Percentiles rank a stretch among this genome's conserved stretches.
Conservation (phyloP, 768 basidiomycete genomes). For the Mrakia gelida region DNA sequence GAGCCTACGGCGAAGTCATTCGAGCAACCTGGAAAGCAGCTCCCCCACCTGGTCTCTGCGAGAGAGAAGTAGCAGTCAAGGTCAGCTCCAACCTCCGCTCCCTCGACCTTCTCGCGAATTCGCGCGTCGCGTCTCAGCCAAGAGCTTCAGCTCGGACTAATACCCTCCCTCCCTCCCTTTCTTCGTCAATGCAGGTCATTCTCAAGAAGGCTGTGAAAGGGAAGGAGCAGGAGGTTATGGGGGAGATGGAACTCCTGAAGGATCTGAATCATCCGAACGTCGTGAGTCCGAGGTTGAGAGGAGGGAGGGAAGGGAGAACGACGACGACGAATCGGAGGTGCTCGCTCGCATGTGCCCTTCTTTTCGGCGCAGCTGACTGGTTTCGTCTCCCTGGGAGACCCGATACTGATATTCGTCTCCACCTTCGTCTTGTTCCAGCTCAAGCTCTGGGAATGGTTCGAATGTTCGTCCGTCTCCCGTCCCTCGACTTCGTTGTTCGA, state of each 20-base stretch:
- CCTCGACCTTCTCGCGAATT: too few species aligned
- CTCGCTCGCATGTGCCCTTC: too few species aligned
- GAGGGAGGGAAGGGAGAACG: background rate
- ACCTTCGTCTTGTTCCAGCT: constrained; percentile 52
- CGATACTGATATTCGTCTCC: background rate
- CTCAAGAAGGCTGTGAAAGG: constrained; percentile 90
- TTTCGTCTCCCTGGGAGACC: background rate
- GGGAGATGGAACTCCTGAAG: constrained; percentile 79
- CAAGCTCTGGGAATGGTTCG: constrained; percentile 95
- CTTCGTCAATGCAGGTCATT: constrained; percentile 51
- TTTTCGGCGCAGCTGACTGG: too few species aligned
- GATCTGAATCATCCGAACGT: constrained; percentile 79
- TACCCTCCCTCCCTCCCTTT: too few species aligned
- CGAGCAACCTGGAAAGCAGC: constrained; percentile 51
- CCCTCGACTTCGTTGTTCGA: background rate
- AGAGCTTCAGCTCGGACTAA: too few species aligned
- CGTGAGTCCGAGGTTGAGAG: background rate
- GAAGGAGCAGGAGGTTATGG: constrained; percentile 80
- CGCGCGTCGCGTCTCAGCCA: too few species aligned
- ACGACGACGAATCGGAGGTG: too few species aligned
- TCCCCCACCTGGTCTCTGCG: constrained; percentile 36
- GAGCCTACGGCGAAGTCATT: constrained; percentile 52
- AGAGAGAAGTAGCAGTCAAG: constrained; percentile 51
- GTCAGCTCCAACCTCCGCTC: constrained; percentile 32
- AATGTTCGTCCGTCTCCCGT: constrained; percentile 58